phyloP scores from a whole-genome alignment of 2,329 filamentous ascomycete genomes.

The Colletotrichum simmondsii region DNA sequence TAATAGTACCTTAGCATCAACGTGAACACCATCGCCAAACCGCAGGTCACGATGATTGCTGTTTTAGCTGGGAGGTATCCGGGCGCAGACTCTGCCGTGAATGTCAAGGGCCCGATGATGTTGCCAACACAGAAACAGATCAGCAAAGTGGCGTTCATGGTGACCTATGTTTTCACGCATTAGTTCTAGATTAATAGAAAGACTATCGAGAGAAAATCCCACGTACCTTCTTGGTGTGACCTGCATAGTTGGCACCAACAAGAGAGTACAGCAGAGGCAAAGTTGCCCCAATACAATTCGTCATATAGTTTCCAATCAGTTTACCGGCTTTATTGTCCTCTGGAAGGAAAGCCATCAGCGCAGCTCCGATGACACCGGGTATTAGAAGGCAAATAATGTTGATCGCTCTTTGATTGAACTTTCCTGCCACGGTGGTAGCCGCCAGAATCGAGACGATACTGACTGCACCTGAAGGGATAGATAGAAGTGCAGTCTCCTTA shows the following conservation, averaged over 20 bases:
- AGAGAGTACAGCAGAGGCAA: constrained; percentile 75
- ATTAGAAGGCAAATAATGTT: constrained; percentile 43
- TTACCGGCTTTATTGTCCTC: constrained; percentile 55
- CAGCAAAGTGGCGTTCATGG: constrained; percentile 61
- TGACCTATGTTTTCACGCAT: constrained; percentile 44
- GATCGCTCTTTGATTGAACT: constrained; percentile 61
- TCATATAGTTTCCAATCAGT: constrained; percentile 72
- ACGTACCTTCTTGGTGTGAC: constrained; percentile 69
- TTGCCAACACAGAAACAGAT: constrained; percentile 58
- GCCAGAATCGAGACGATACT: constrained; percentile 70
- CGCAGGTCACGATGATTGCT: constrained; percentile 65
- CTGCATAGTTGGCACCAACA: constrained; percentile 76
- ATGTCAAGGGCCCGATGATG: constrained; percentile 74
- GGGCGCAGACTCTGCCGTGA: constrained; percentile 67
- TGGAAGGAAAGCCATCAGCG: constrained; percentile 68
- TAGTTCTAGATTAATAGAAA: no score
- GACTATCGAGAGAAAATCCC: background rate
- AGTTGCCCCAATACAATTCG: constrained; percentile 73
- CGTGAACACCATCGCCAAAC: constrained; percentile 37
- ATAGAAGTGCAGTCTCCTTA: constrained; percentile 68
- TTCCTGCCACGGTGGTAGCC: constrained; percentile 67
- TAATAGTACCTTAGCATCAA: constrained; percentile 22
- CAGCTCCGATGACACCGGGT: constrained; percentile 55
- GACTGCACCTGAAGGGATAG: constrained; percentile 74
- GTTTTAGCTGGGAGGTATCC: constrained; percentile 67